Percentiles rank a stretch among this genome's conserved stretches.
phyloP scores from a whole-genome alignment of 257 asterid genomes.

The Solanum medicagineum region DNA sequence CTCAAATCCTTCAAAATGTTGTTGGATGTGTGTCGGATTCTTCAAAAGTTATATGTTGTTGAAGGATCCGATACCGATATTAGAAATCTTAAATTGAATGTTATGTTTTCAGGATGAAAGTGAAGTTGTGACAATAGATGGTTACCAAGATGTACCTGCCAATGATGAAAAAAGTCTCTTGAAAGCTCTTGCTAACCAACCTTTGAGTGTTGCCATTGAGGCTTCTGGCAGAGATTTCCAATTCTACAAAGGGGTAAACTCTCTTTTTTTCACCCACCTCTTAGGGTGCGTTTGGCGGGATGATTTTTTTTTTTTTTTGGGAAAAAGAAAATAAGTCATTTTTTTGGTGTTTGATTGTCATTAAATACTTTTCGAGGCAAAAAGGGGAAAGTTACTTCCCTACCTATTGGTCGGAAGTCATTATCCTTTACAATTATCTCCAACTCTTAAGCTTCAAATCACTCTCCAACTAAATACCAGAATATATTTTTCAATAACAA shows the following conservation, averaged over 20 bases:
- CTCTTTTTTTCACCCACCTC: not conserved
- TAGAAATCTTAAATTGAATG: not conserved
- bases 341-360: not conserved
- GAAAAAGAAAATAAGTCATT: not conserved
- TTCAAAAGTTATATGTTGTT: not conserved
- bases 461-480: not conserved
- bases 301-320: not conserved
- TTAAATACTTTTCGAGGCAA: not conserved
- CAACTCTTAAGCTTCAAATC: not conserved
- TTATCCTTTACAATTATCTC: not conserved
- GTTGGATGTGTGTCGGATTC: not conserved
- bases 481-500: not conserved
- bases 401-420: not conserved
- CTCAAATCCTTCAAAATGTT: not conserved
- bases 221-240: conserved; percentile 36
- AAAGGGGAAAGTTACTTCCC: not conserved
- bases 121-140: conserved; percentile 19
- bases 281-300: not conserved
- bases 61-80: not conserved
- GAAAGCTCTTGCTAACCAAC: conserved; percentile 37
- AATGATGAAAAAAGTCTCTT: conserved; percentile 20
- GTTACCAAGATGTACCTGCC: conserved; percentile 27
- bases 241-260: conserved; percentile 25
- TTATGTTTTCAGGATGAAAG: conserved; percentile 6
- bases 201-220: conserved; percentile 27